These are phyloP conservation scores for Ceratobasidium papillatum DNA, from an alignment of 1,284 basidiomycete species.

Conservation along the genomic window DNA sequence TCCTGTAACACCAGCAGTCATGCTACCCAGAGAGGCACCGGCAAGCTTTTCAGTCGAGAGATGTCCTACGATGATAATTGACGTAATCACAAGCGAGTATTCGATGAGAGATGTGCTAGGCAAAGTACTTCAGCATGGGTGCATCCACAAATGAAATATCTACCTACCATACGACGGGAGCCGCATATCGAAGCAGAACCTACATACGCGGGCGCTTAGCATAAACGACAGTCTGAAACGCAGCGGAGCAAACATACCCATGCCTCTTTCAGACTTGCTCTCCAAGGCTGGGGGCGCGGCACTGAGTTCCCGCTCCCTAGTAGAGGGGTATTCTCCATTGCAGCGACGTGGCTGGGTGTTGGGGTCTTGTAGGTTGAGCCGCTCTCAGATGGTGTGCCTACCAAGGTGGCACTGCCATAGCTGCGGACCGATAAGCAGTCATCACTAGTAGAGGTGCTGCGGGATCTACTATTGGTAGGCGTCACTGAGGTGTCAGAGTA, in stretches of 20 bases:
- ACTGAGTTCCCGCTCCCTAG: neutral
- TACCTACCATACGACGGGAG: slow-evolving; percentile 71
- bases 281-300: neutral
- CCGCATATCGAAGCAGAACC: slow-evolving; percentile 70
- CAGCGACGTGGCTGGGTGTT: neutral
- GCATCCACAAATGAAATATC: neutral
- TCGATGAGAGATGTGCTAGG: slow-evolving; percentile 74
- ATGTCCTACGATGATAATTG: slow-evolving; percentile 85
- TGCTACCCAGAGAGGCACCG: slow-evolving; percentile 81
- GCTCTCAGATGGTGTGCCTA: neutral
- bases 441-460: neutral
- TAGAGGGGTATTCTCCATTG: neutral
- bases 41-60: slow-evolving; percentile 82
- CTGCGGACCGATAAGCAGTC: slow-evolving; percentile 7
- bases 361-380: neutral
- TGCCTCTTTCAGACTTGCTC: neutral
- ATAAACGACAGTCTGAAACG: neutral
- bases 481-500: neutral
- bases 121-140: neutral
- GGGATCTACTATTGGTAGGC: neutral
- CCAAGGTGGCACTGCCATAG: neutral
- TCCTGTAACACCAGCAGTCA: slow-evolving; percentile 77
- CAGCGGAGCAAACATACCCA: neutral
- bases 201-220: slow-evolving; percentile 36
- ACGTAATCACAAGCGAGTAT: slow-evolving; percentile 74